Evolutionary conservation across 139 green algal genomes (phyloP).

Genomic region (Chlamydomonas schloesseri): DNA sequence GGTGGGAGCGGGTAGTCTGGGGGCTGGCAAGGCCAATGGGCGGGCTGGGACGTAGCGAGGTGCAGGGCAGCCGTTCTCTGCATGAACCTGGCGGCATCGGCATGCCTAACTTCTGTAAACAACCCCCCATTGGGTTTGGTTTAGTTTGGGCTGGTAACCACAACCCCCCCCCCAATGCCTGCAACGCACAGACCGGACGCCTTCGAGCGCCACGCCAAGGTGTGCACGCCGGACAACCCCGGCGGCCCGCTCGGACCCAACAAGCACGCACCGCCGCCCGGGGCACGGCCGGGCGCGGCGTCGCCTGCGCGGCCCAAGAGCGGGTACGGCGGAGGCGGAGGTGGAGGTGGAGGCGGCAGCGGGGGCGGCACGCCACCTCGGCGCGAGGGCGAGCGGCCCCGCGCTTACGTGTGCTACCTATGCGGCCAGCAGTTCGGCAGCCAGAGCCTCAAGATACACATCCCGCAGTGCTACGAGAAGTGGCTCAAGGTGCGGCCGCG

Average conservation of each 20-base stretch:
- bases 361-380: conserved; percentile 9
- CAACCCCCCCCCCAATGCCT: no score
- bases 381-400: conserved; percentile 35
- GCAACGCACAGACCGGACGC: conserved; percentile 55
- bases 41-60: no score
- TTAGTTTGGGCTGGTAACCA: no score
- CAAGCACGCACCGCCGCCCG: conserved; percentile 40
- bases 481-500: conserved; percentile 62
- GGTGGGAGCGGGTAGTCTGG: conserved; percentile 15
- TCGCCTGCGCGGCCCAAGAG: not conserved
- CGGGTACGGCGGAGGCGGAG: not conserved
- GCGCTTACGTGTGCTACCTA: conserved; percentile 61
- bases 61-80: no score
- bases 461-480: conserved; percentile 70
- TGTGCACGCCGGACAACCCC: conserved; percentile 63
- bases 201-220: conserved; percentile 60
- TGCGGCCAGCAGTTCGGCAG: conserved; percentile 66
- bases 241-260: conserved; percentile 57
- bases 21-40: no score
- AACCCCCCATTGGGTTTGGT: no score
- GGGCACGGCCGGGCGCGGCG: not conserved
- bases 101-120: no score
- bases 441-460: conserved; percentile 60
- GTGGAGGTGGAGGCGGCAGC: not conserved
- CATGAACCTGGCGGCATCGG: no score